Percentiles rank a stretch among this genome's conserved stretches.
Conservation (phyloP, 495 filamentous ascomycete genomes). For the Neurospora discreta region DNA sequence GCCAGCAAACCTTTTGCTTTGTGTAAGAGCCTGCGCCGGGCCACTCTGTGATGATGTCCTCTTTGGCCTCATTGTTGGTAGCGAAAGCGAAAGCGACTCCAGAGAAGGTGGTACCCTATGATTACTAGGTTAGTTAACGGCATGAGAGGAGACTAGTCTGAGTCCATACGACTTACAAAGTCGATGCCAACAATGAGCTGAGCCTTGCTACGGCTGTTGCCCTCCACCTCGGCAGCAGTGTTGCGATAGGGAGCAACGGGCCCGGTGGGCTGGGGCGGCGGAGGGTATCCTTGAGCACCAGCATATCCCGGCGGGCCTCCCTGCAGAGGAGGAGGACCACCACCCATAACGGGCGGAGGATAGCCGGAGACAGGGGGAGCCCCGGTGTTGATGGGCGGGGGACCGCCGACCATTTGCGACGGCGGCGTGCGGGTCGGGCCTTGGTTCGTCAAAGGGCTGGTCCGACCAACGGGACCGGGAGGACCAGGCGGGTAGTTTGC, state of each 20-base stretch:
- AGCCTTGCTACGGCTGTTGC: conserved; percentile 66
- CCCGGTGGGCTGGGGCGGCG: conserved; percentile 30
- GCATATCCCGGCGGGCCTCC: conserved; percentile 38
- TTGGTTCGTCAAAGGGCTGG: conserved; percentile 37
- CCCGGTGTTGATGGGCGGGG: conserved; percentile 60
- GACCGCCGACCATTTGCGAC: conserved; percentile 56
- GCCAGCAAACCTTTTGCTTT: conserved; percentile 52
- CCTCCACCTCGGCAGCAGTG: conserved; percentile 73
- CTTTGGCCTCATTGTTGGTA: conserved; percentile 67
- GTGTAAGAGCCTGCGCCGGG: conserved; percentile 64
- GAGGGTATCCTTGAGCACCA: conserved; percentile 29
- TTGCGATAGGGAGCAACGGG: conserved; percentile 37
- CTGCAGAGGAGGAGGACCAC: conserved; percentile 38
- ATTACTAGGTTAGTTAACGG: conserved; percentile 13
- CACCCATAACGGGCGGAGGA: conserved; percentile 42
- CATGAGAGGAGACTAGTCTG: neutral
- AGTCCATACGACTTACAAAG: conserved; percentile 46
- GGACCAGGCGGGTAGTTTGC: conserved; percentile 48
- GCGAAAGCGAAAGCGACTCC: conserved; percentile 66
- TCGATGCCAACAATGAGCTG: conserved; percentile 75
- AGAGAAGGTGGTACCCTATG: conserved; percentile 62
- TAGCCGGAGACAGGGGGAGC: conserved; percentile 40
- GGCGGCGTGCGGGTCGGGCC: conserved; percentile 39
- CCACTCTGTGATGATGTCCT: conserved; percentile 73
- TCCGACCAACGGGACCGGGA: conserved; percentile 39